Evolutionary conservation across 257 asterid species (phyloP).

Genomic region (Fraxinus cuspidata): DNA sequence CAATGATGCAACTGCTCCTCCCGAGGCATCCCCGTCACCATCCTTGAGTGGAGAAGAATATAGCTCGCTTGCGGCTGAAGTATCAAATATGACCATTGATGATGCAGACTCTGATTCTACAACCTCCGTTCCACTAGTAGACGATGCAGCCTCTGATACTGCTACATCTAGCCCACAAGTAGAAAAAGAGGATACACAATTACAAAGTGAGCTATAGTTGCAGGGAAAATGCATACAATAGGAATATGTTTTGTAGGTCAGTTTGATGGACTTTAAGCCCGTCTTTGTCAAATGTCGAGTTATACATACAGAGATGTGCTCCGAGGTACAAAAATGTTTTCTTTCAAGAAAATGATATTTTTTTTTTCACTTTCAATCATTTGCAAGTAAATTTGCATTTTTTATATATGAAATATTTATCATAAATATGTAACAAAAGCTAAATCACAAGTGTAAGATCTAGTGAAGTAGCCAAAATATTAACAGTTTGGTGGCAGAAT

Average conservation of each 20-base stretch:
- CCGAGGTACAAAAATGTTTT: background rate
- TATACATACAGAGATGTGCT: conserved; percentile 14
- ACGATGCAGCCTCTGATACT: conserved; percentile 34
- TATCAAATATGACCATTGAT: conserved; percentile 49
- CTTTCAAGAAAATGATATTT: background rate
- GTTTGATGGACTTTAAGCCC: conserved; percentile 24
- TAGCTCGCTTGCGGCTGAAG: conserved; percentile 41
- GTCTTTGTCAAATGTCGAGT: conserved; percentile 17
- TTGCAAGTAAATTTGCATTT: background rate
- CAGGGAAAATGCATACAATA: conserved; percentile 1
- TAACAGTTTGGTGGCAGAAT: background rate
- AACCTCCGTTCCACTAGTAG: conserved; percentile 30
- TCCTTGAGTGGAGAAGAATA: conserved; percentile 61
- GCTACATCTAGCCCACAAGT: conserved; percentile 26
- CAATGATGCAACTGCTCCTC: conserved; percentile 34
- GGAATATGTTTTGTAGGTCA: conserved; percentile 32
- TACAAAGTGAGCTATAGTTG: conserved; percentile 33
- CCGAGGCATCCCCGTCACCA: conserved; percentile 46
- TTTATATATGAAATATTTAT: too few species aligned
- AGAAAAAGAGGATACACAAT: conserved; percentile 33
- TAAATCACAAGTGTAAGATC: background rate
- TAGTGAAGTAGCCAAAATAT: too few species aligned
- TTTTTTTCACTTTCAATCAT: background rate
- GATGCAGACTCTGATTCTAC: conserved; percentile 48
- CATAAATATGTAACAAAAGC: too few species aligned